A percentile compares a stretch with the other conserved stretches of the same genome.
Evolutionary conservation across 345 rosid genomes (phyloP).

Genomic region (Rhizophora apiculata): DNA sequence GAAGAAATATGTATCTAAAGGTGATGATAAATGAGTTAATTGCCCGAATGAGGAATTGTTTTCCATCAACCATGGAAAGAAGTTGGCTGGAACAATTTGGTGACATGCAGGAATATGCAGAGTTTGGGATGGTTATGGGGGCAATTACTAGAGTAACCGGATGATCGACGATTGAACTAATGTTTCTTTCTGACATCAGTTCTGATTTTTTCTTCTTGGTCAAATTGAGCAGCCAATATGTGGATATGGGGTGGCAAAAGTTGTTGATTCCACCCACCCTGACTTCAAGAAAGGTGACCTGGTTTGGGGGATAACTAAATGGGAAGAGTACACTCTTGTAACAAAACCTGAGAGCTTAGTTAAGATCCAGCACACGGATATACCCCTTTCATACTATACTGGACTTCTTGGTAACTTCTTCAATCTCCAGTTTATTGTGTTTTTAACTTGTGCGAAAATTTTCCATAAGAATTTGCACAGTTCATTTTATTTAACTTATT

Average conservation of each 20-base stretch:
- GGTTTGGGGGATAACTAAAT: constrained; percentile 20
- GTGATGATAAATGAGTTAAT: neutral
- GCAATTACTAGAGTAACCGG: neutral
- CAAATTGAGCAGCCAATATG: constrained; percentile 10
- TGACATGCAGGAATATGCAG: too few relatives aligned
- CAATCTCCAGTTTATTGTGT: neutral
- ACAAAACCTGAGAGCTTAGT: neutral
- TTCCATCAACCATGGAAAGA: neutral
- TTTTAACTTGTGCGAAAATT: neutral
- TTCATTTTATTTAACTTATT: too few relatives aligned
- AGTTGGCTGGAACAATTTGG: too few relatives aligned
- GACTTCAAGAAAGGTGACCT: constrained; percentile 19
- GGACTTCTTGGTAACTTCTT: constrained; percentile 27
- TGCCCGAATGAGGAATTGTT: neutral
- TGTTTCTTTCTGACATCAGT: neutral
- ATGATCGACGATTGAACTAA: neutral
- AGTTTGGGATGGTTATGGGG: too few relatives aligned
- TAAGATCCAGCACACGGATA: constrained; percentile 19
- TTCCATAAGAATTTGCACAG: too few relatives aligned
- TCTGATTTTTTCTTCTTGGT: too few relatives aligned
- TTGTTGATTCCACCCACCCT: constrained; percentile 13
- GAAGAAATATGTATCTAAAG: too few relatives aligned
- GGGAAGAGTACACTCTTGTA: constrained; percentile 30
- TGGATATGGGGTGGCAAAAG: constrained; percentile 20
- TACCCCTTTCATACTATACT: constrained; percentile 26